These are phyloP conservation scores for Centrapalus pauciflorus DNA, from an alignment of 129 eudicot species.

Conservation along the genomic window DNA sequence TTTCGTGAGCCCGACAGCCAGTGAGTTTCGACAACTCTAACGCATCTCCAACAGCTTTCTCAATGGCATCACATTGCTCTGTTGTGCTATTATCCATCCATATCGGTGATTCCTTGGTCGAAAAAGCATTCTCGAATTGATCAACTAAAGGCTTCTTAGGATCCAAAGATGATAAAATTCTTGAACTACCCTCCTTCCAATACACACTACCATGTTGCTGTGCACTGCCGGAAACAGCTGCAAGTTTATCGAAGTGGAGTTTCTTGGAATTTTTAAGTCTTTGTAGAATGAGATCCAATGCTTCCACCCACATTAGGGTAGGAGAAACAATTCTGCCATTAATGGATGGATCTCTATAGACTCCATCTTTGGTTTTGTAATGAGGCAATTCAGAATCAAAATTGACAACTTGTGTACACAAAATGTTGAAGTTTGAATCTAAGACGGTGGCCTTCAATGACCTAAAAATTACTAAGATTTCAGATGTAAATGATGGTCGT, in stretches of 20 bases:
- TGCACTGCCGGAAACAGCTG: constrained; percentile 65
- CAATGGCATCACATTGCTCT: constrained; percentile 55
- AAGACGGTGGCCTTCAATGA: constrained; percentile 64
- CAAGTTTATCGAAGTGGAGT: constrained; percentile 43
- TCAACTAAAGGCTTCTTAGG: constrained; percentile 36
- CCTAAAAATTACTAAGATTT: constrained; percentile 28
- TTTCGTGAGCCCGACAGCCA: constrained; percentile 66
- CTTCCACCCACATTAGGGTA: constrained; percentile 72
- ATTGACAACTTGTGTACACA: constrained; percentile 37
- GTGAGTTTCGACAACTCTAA: constrained; percentile 55
- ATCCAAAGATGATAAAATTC: constrained; percentile 47
- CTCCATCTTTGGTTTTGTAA: constrained; percentile 73
- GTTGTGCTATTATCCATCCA: constrained; percentile 81
- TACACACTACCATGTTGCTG: constrained; percentile 83
- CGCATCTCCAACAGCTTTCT: constrained; percentile 66
- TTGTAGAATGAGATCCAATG: constrained; percentile 50
- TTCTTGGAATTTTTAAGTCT: constrained; percentile 26
- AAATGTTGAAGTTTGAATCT: constrained; percentile 52
- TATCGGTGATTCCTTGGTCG: constrained; percentile 55
- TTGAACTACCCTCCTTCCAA: constrained; percentile 53
- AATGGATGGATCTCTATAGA: constrained; percentile 43
- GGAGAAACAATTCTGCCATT: constrained; percentile 63
- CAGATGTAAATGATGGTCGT: background rate
- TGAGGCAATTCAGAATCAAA: constrained; percentile 62
- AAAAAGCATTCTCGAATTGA: constrained; percentile 51